Conservation (phyloP, 306 rosid genomes). For the Fragaria iinumae region DNA sequence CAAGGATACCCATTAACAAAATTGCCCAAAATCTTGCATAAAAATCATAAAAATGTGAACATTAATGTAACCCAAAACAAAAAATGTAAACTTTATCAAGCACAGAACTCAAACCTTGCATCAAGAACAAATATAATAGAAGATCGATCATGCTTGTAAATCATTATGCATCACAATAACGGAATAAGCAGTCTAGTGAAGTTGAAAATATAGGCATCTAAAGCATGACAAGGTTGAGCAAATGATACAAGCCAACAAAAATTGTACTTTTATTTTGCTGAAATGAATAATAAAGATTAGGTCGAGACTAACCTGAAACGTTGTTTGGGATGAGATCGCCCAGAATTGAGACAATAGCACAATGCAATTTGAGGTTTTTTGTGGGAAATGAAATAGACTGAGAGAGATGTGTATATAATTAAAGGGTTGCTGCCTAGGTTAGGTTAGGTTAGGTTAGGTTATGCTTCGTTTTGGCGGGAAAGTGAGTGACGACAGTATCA, state of each 20-base stretch:
- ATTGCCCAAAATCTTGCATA: not conserved
- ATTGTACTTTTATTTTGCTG: not conserved
- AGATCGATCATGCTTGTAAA: not conserved
- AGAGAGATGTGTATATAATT: too few species aligned
- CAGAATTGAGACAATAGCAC: not conserved
- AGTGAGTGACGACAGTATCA: not conserved
- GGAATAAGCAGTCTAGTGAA: not conserved
- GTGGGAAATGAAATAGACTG: too few species aligned
- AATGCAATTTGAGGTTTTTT: not conserved
- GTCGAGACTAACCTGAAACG: not conserved
- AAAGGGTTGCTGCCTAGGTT: not conserved
- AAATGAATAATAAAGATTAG: not conserved
- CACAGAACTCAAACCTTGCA: not conserved
- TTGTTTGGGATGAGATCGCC: not conserved
- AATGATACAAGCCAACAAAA: not conserved
- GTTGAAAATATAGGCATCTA: too few species aligned
- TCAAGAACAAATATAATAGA: not conserved
- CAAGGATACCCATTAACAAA: not conserved
- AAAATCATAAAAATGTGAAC: not conserved
- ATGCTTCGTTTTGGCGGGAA: not conserved
- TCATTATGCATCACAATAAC: too few species aligned
- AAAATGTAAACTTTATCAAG: not conserved
- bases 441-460: too few species aligned
- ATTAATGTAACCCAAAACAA: too few species aligned
- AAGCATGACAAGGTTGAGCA: too few species aligned